Conservation (phyloP, 1,284 basidiomycete genomes). For the Cronartium quercuum region DNA sequence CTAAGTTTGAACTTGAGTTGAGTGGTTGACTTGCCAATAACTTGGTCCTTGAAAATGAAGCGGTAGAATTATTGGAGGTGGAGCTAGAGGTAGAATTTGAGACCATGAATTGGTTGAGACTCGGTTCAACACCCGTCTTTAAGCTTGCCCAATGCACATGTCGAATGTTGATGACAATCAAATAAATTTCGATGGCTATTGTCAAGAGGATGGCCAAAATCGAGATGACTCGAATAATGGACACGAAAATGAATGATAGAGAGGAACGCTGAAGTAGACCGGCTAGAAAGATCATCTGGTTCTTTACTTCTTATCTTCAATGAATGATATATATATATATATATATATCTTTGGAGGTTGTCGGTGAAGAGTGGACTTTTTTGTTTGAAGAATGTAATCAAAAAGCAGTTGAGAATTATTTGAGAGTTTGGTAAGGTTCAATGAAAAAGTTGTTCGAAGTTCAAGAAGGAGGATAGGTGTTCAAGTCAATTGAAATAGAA, state of each 20-base stretch:
- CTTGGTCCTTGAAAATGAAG: neutral
- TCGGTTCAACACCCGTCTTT: too few species aligned
- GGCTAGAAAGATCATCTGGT: constrained; percentile 36
- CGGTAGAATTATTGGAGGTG: neutral
- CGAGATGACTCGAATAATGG: constrained; percentile 27
- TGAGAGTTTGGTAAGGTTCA: neutral
- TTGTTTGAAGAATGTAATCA: neutral
- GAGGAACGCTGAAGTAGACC: constrained; percentile 38
- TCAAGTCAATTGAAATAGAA: neutral
- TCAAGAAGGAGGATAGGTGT: neutral
- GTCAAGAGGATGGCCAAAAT: constrained; percentile 23
- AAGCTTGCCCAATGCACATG: neutral
- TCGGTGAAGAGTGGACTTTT: neutral
- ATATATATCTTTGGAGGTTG: neutral
- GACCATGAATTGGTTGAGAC: neutral
- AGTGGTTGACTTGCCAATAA: neutral
- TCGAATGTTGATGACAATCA: constrained; percentile 23
- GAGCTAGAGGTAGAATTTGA: neutral
- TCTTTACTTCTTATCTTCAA: neutral
- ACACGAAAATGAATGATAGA: constrained; percentile 32
- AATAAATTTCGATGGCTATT: constrained; percentile 24
- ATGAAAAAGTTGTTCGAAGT: neutral
- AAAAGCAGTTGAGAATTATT: neutral
- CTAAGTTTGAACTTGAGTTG: neutral
- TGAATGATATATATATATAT: neutral